Evolutionary conservation across 2,329 filamentous ascomycete genomes (phyloP), one percentile per base, ranked within the genome.

Genomic region (Sporothrix schenckii): DNA sequence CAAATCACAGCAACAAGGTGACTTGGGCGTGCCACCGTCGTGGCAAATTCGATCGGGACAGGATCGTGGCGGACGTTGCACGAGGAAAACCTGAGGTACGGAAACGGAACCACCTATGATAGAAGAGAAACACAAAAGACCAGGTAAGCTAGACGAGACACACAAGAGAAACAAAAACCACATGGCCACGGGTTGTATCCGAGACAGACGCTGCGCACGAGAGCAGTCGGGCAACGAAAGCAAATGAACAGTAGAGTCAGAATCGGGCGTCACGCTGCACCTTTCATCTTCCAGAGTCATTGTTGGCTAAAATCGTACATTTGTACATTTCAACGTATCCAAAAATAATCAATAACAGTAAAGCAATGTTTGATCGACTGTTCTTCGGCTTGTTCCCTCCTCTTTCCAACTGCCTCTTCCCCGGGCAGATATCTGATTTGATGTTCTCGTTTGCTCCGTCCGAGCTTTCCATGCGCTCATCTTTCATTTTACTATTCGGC

Each of bases 181-280:
- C 58, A 69, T 69, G 68, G 68, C 68, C 63, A 21, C 47, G 49
- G 49, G 21, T 54, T 61, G 39, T 19, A 47, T 16, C 34, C 52
- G 60, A 69, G 68, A 69, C 68, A 56, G 41, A 49, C 47, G 16
- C 68, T 69, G 60, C 68, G 68, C 58, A 69, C 50, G 68, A 69
- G 47, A 63, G 44, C 30, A 58, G 9, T 11, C 41, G 10, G 41
- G 10, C 41, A 44, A 16, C 10, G 3, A 44, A 44, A 10, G 41
- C 10, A 63, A 49, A 47, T 4, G 2, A 27, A 30, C 34, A 10
- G 2, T 1, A 44, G n/a, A 61, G n/a, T 16, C n/a, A 61, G 19
- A 21, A 44, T 1, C 7, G 27, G 61, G 44, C 61, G 24, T 65
- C 61, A 65, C 44, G 41, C 60, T 49, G 60, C 41, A 49, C 60